Percentiles rank a stretch among this genome's conserved stretches.
Evolutionary conservation across 192 early-diverging fungal species (phyloP).

Genomic region (Allomyces macrogynus): DNA sequence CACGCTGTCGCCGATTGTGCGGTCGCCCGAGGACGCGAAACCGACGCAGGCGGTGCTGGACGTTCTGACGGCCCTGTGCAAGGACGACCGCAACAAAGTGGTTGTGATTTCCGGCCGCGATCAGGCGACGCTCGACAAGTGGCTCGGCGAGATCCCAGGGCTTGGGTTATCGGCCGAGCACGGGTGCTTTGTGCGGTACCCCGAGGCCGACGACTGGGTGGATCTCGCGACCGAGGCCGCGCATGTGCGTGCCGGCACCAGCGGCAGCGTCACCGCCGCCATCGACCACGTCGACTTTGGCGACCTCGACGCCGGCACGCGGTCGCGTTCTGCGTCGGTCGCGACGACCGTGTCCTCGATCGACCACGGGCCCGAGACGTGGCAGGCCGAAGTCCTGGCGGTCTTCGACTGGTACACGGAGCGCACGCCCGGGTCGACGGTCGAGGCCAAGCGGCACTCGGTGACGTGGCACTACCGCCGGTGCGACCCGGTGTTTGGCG

Average conservation of each 20-base stretch:
- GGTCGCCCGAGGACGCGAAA: constrained; percentile 56
- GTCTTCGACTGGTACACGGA: constrained; percentile 92
- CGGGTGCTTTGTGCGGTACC: constrained; percentile 78
- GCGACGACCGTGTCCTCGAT: no score
- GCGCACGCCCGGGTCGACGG: constrained; percentile 78
- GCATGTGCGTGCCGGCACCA: not conserved
- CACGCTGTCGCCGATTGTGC: constrained; percentile 77
- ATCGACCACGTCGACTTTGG: no score
- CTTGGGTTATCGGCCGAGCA: constrained; percentile 86
- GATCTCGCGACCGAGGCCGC: constrained; percentile 30
- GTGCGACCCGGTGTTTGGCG: constrained; percentile 83
- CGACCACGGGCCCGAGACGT: constrained; percentile 37
- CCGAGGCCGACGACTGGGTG: constrained; percentile 27
- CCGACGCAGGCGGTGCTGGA: constrained; percentile 67
- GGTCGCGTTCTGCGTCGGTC: no score
- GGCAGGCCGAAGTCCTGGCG: constrained; percentile 83
- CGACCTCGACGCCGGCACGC: no score
- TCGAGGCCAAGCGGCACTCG: constrained; percentile 80
- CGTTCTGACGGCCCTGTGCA: constrained; percentile 39
- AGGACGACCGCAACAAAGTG: constrained; percentile 62
- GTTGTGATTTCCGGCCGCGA: constrained; percentile 89
- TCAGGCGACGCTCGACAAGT: constrained; percentile 56
- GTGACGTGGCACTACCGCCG: constrained; percentile 95
- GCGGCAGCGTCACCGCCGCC: no score
- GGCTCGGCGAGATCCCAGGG: constrained; percentile 53